Base-by-base conservation (phyloP, 176 grass and related monocot species). In the Eleusine coracana region DNA sequence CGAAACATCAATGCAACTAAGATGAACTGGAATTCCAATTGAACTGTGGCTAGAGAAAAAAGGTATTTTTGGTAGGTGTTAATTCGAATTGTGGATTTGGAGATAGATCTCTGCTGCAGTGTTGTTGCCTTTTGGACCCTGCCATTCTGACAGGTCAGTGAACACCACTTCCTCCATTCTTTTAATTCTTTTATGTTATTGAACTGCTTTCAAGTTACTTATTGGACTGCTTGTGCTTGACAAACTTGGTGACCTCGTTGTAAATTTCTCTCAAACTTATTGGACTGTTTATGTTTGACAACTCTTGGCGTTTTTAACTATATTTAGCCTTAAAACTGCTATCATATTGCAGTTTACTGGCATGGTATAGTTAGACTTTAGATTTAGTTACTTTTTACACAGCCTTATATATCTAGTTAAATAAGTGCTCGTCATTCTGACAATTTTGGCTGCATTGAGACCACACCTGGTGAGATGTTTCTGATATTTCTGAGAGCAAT, bases 201-300 rank as follows among this genome's bases (percentile, higher is more conserved):
- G 16, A 51, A 17, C 49, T 51, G 49, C 49, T 17, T 2, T 51
- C 49, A 4, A 51, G 14, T 16, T 49, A 13, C 10, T 49, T 49
- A 49, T 11, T 49, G 48, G 9, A 3, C 48, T 11, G 48, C 3
- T 3, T 51, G 10, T 46, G 44, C 31, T 46, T 9, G 44, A 46
- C 44, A 46, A 46, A 34, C 31, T 34, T 11, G 65, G 77, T 27
- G 83, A 94, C 48, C 66, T 97, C 66, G 81, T 94, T 36, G 92
- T 94, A 88, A 88, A 9, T 27, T n/a, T 21, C 76, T 83, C 78
- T 77, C 45, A 70, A 28, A 14, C 61, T 31, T 11, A 34, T 34
- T 34, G 31, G 31, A 34, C 31, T 34, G 31, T 34, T 34, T 34
- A 34, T 34, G 31, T 34, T 34, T 34, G 31, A 34, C 31, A 34